A percentile compares a stretch with the other conserved stretches of the same genome.
Evolutionary conservation across 176 grass and related monocot species (phyloP).

Genomic region (Aegilops longissima): DNA sequence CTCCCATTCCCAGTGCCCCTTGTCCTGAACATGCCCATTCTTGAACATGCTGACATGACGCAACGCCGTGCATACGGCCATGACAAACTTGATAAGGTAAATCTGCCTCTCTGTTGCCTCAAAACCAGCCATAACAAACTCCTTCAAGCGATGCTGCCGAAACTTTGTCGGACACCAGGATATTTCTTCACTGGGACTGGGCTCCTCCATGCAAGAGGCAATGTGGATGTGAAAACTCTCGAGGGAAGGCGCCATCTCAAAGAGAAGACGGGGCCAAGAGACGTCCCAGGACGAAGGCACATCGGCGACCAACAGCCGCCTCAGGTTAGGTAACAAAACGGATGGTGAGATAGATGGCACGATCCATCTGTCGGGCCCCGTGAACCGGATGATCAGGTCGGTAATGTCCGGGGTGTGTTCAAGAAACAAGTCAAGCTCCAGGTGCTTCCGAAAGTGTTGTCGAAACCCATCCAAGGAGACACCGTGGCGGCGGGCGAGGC

Average conservation of each 20-base stretch:
- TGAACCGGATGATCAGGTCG: no score
- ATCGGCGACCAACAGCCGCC: neutral
- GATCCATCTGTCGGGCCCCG: no score
- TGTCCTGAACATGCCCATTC: neutral
- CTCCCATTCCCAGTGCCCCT: neutral
- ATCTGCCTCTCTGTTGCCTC: neutral
- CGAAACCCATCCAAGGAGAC: neutral
- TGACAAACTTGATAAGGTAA: constrained; percentile 9
- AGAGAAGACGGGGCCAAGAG: constrained; percentile 7
- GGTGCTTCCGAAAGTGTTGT: no score
- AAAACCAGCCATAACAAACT: constrained; percentile 4
- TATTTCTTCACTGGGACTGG: neutral
- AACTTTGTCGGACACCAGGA: neutral
- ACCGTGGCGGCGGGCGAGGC: neutral
- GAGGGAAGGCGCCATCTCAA: neutral
- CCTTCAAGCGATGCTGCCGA: neutral
- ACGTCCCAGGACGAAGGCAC: neutral
- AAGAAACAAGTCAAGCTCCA: no score
- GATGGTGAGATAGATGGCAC: no score
- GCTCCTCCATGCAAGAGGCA: neutral
- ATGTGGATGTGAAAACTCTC: neutral
- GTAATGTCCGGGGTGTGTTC: no score
- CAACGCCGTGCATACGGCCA: neutral
- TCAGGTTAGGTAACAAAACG: neutral
- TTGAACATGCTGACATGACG: neutral